Percentiles rank a stretch among this genome's conserved stretches.
phyloP scores from a whole-genome alignment of 805 yeast genomes.

The Hanseniaspora vineae region DNA sequence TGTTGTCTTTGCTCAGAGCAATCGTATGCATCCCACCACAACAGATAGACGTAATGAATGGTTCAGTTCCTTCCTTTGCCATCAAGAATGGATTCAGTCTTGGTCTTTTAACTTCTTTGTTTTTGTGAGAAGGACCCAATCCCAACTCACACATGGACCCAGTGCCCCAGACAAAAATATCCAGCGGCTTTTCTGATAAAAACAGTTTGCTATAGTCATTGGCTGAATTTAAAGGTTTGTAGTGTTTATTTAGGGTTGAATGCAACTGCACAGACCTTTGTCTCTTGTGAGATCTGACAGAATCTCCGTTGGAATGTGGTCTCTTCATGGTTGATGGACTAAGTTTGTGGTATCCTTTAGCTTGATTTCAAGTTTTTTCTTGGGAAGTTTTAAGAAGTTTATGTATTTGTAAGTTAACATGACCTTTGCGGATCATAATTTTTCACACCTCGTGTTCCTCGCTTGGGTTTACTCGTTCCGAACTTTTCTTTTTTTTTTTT shows the following conservation, averaged over 20 bases:
- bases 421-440: too few relatives aligned
- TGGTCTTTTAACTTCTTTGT: conserved; percentile 92
- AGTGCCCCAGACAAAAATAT: conserved; percentile 87
- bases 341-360: too few relatives aligned
- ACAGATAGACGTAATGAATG: conserved; percentile 61
- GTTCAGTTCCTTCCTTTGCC: conserved; percentile 31
- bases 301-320: not conserved
- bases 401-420: too few relatives aligned
- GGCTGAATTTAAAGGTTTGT: conserved; percentile 17
- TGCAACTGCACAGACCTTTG: conserved; percentile 3
- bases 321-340: not conserved
- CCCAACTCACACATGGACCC: conserved; percentile 98
- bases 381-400: too few relatives aligned
- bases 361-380: too few relatives aligned
- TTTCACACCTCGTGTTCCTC: too few relatives aligned
- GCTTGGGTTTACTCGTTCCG: too few relatives aligned
- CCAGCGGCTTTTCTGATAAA: conserved; percentile 33
- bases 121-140: conserved; percentile 85
- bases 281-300: conserved; percentile 1
- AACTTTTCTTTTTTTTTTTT: too few relatives aligned
- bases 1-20: conserved; percentile 63
- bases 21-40: conserved; percentile 94
- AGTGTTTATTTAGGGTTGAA: conserved; percentile 7
- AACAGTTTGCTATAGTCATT: conserved; percentile 25
- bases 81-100: conserved; percentile 71